phyloP scores from a whole-genome alignment of 768 basidiomycete species.

The Russula sp. region DNA sequence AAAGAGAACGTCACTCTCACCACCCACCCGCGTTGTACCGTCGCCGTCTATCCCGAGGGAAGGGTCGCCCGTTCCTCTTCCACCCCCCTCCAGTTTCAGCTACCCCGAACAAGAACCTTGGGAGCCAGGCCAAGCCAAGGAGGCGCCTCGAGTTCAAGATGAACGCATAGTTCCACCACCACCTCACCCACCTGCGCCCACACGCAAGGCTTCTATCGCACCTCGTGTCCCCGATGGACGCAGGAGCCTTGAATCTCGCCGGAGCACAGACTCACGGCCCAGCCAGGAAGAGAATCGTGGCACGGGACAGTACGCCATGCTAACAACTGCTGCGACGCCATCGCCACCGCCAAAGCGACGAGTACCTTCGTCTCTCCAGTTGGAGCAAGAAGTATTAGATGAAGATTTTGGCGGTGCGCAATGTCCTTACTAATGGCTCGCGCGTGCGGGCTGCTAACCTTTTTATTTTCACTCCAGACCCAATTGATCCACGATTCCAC shows the following conservation, averaged over 20 bases:
- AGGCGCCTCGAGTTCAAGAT: not conserved
- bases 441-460: slow-evolving; percentile 5
- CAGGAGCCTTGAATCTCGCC: slow-evolving; percentile 12
- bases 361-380: slow-evolving; percentile 5
- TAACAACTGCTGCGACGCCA: not conserved
- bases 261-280: slow-evolving; percentile 3
- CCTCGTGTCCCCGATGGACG: slow-evolving; percentile 12
- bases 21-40: slow-evolving; percentile 10
- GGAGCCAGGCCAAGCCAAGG: slow-evolving; percentile 10
- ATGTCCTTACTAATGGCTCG: not conserved
- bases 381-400: slow-evolving; percentile 19
- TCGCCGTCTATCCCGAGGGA: slow-evolving; percentile 3
- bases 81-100: not conserved
- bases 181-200: not conserved
- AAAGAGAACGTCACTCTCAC: slow-evolving; percentile 14
- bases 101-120: slow-evolving; percentile 4
- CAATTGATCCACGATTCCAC: slow-evolving; percentile 60
- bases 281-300: slow-evolving; percentile 9
- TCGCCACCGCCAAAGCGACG: slow-evolving; percentile 10
- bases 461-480: slow-evolving; percentile 37
- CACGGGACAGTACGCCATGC: not conserved
- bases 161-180: not conserved
- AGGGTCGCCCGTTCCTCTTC: not conserved
- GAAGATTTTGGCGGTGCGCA: slow-evolving; percentile 40
- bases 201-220: slow-evolving; percentile 3